phyloP scores from a whole-genome alignment of 257 asterid genomes.

The Solanum stenotomum region DNA sequence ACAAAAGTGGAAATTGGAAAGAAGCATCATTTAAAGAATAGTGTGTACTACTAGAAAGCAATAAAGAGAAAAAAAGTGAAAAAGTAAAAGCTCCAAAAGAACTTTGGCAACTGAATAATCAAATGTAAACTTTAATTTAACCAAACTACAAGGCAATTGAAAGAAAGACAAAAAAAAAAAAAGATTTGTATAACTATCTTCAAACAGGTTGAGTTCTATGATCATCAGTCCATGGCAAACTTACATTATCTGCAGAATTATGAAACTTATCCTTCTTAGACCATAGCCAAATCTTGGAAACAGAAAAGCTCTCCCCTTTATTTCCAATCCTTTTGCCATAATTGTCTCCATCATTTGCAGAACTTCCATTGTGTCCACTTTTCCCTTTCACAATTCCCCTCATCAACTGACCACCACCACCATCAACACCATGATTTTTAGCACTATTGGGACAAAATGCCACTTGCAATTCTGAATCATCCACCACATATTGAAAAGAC shows the following conservation, averaged over 20 bases:
- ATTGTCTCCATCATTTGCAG: slow-evolving; percentile 32
- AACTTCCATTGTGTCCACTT: slow-evolving; percentile 45
- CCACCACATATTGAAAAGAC: slow-evolving; percentile 87
- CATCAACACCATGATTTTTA: slow-evolving; percentile 14
- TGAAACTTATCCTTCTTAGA: slow-evolving; percentile 70
- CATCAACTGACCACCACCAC: slow-evolving; percentile 6
- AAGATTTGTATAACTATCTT: slow-evolving; percentile 5
- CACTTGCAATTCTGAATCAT: slow-evolving; percentile 74
- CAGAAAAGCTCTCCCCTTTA: slow-evolving; percentile 95
- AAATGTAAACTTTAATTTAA: neutral
- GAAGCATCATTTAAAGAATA: slow-evolving; percentile 30
- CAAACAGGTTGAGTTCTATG: neutral
- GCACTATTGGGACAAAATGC: slow-evolving; percentile 34
- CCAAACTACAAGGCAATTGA: neutral
- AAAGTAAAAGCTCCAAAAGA: slow-evolving; percentile 14
- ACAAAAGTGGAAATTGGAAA: slow-evolving; percentile 29
- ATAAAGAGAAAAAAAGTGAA: slow-evolving; percentile 16
- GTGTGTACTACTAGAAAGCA: slow-evolving; percentile 14
- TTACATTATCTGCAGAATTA: slow-evolving; percentile 25
- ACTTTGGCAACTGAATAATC: slow-evolving; percentile 7
- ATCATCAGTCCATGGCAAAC: slow-evolving; percentile 30
- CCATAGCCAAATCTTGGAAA: slow-evolving; percentile 97
- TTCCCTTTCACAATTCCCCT: slow-evolving; percentile 19
- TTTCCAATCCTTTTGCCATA: slow-evolving; percentile 61
- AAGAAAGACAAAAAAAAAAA: neutral